Evolutionary conservation across 2,329 filamentous ascomycete genomes (phyloP), one percentile per base, ranked within the genome.

Genomic region (Cercospora beticola): DNA sequence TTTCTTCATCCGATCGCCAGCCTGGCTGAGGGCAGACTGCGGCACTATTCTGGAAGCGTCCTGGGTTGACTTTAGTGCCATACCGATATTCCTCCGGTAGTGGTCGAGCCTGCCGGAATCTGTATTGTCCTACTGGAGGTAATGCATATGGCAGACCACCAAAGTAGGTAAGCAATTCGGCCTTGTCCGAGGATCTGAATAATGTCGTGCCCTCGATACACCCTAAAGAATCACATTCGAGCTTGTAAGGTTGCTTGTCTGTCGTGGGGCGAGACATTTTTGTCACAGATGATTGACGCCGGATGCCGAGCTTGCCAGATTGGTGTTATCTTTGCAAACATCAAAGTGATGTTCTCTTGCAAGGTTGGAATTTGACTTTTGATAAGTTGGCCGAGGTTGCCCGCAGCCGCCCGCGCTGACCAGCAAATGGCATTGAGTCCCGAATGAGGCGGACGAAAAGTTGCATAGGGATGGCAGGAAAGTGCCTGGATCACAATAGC

Each of bases 71-170:
- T 65, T 77, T 78, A 14, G 82, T 85, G 28, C 86, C 86, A 72
- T 88, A 87, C 28, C 80, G 79, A 73, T 84, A 86, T 26, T 80
- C 81, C 9, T 79, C 65, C 1, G 86, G 82, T 1, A 88, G 76
- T 4, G 78, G 77, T 28, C 81, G 80, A 7, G 86, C 83, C 63
- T 79, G 80, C 16, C 83, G 82, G 78, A 86, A 88, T 64, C 86
- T 80, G 69, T 82, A 81, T 14, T 79, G 76, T 5, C 81, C 81
- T 26, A 79, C 68, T 0, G 85, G 85, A 14, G 86, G 83, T 1
- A 86, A 77, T 0, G 83, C 86, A 69, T 87, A 88, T 0, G 86
- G 86, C 0, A 88, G 76, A 5, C 85, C 85, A 21, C 86, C 85
- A 64, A 86, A 86, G 74, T 83, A 87, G 68, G 83, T 83, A 65